Percentiles rank a stretch among this genome's conserved stretches.
Conservation (phyloP, 805 yeast species). For the Saccharomycopsis fodiens region DNA sequence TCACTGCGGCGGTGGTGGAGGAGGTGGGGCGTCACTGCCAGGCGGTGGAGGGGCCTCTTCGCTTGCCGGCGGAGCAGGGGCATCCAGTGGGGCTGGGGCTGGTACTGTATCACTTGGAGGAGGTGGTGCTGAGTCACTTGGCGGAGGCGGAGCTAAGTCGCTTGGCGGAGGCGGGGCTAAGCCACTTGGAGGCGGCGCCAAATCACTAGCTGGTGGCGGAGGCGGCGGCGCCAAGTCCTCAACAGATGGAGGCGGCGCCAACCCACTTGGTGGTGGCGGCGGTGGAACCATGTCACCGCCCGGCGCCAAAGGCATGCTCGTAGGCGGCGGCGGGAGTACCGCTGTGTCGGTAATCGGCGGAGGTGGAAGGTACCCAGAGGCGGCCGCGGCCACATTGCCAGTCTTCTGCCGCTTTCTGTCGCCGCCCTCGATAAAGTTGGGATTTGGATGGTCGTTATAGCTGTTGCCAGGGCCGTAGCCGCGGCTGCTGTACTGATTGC, state of each 20-base stretch:
- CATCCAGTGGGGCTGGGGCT: no score
- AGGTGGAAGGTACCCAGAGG: not conserved
- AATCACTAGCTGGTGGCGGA: conserved; percentile 9
- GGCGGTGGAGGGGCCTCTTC: not conserved
- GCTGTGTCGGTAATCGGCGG: not conserved
- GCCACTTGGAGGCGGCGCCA: conserved; percentile 11
- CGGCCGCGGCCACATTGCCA: no score
- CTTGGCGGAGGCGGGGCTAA: conserved; percentile 5
- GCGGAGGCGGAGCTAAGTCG: conserved; percentile 24
- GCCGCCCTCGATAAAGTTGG: no score
- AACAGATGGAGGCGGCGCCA: conserved; percentile 14
- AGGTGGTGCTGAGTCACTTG: conserved; percentile 20
- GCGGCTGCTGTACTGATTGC: no score
- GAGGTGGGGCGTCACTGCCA: no score
- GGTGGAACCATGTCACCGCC: conserved; percentile 3
- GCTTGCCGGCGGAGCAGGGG: not conserved
- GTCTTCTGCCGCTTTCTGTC: no score
- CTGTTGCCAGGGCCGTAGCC: no score
- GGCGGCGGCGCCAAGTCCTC: conserved; percentile 13
- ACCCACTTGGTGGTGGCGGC: not conserved
- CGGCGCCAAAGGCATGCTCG: not conserved
- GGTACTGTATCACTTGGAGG: conserved; percentile 23
- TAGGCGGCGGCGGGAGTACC: conserved; percentile 13
- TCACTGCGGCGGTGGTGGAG: no score
- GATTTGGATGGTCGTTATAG: no score